Evolutionary conservation across 495 filamentous ascomycete genomes (phyloP).

Genomic region (Evernia prunastri): DNA sequence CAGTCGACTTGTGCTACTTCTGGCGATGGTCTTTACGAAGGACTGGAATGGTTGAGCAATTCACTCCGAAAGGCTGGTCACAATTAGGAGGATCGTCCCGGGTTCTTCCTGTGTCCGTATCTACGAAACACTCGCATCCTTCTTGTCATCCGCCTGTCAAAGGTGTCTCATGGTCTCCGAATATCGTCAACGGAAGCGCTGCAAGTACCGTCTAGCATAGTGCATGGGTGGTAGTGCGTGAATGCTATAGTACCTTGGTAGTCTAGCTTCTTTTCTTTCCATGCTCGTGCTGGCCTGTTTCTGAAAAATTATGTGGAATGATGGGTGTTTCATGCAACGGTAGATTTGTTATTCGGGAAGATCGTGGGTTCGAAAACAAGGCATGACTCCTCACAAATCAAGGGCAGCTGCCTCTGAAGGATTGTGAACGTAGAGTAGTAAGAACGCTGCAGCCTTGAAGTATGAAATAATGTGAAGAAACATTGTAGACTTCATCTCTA

Average conservation of each 20-base stretch:
- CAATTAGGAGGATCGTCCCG: slow-evolving; percentile 48
- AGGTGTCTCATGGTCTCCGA: slow-evolving; percentile 21
- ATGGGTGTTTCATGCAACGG: slow-evolving; percentile 21
- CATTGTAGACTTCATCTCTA: too few species aligned
- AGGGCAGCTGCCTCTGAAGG: background rate
- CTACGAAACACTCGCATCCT: slow-evolving; percentile 22
- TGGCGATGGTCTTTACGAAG: slow-evolving; percentile 98
- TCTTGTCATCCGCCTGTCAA: slow-evolving; percentile 17
- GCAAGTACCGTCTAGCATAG: slow-evolving; percentile 15
- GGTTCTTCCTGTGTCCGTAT: slow-evolving; percentile 12
- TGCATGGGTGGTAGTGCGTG: slow-evolving; percentile 17
- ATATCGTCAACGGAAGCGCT: slow-evolving; percentile 23
- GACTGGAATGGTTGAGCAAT: slow-evolving; percentile 97
- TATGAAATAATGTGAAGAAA: background rate
- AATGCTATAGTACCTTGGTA: slow-evolving; percentile 17
- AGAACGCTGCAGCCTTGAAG: background rate
- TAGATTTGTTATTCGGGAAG: slow-evolving; percentile 18
- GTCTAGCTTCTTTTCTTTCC: slow-evolving; percentile 23
- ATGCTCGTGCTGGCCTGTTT: slow-evolving; percentile 12
- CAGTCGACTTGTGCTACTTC: slow-evolving; percentile 99
- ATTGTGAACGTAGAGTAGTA: background rate
- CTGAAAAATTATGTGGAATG: slow-evolving; percentile 20
- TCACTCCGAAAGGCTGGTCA: slow-evolving; percentile 87
- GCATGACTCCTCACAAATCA: slow-evolving; percentile 4
- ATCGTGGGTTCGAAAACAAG: slow-evolving; percentile 9